Conservation (phyloP, 108 stramenopile genomes). For the Skeletonema marinoi region DNA sequence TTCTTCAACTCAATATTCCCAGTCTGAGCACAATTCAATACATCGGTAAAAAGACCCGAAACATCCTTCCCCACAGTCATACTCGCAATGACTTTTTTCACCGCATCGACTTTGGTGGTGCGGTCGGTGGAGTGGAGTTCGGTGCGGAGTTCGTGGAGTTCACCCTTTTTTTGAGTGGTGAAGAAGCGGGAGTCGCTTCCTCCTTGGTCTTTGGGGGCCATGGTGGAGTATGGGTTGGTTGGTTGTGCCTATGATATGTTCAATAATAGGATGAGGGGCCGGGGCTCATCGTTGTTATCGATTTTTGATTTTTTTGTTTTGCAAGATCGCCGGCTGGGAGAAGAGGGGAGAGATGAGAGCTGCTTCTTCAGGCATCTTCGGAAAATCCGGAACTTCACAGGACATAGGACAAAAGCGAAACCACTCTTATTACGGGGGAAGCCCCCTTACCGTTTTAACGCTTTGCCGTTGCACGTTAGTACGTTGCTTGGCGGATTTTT, state of each 20-base stretch:
- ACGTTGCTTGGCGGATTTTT: too few species aligned
- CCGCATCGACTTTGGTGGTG: constrained; percentile 95
- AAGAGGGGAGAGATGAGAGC: too few species aligned
- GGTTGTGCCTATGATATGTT: background rate
- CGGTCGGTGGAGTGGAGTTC: constrained; percentile 96
- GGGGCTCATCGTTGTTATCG: background rate
- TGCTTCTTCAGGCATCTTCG: too few species aligned
- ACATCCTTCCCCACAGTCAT: constrained; percentile 99
- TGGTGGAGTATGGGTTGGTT: constrained; percentile 1
- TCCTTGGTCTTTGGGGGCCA: constrained; percentile 43
- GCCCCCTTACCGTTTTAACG: too few species aligned
- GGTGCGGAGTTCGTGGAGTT: constrained; percentile 97
- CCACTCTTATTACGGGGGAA: too few species aligned
- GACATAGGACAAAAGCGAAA: too few species aligned
- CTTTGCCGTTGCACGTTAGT: background rate
- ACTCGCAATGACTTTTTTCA: constrained; percentile 99
- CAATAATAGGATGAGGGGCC: background rate
- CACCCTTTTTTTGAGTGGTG: constrained; percentile 98
- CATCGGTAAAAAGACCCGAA: constrained; percentile 96
- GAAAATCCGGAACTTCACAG: too few species aligned
- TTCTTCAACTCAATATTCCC: constrained; percentile 99
- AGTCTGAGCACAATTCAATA: constrained; percentile 99
- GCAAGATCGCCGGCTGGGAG: background rate
- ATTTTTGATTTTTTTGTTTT: background rate
- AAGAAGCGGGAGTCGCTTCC: constrained; percentile 92